These are phyloP conservation scores for Orbilia blumenaviensis DNA, from an alignment of 2,329 filamentous ascomycete species.

Conservation along the genomic window DNA sequence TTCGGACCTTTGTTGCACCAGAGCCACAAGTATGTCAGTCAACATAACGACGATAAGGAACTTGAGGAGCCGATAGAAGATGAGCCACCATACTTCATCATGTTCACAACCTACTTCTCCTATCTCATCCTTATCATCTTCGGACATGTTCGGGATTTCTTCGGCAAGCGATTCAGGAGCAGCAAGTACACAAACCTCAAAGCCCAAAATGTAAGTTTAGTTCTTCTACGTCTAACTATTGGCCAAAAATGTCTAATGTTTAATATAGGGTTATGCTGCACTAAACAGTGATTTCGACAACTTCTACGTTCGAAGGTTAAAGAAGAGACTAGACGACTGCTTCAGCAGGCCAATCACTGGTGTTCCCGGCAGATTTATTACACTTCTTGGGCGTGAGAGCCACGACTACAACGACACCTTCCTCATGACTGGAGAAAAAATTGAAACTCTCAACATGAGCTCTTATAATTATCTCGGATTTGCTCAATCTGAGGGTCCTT, in stretches of 20 bases:
- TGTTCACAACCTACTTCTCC: conserved; percentile 97
- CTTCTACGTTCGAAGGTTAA: conserved; percentile 92
- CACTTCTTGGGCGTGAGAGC: conserved; percentile 86
- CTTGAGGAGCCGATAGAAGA: conserved; percentile 88
- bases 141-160: conserved; percentile 95
- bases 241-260: not conserved
- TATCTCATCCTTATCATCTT: conserved; percentile 96
- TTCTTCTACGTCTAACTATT: not conserved
- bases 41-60: conserved; percentile 77
- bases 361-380: conserved; percentile 93
- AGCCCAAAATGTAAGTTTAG: conserved; percentile 68
- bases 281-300: conserved; percentile 99
- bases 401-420: conserved; percentile 92
- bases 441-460: conserved; percentile 97
- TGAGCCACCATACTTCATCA: conserved; percentile 94
- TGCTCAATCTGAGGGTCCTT: conserved; percentile 95
- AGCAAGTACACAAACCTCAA: conserved; percentile 86
- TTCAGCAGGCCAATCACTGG: conserved; percentile 92
- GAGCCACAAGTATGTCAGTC: conserved; percentile 87
- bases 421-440: conserved; percentile 85
- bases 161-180: conserved; percentile 92
- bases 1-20: conserved; percentile 85
- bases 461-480: conserved; percentile 99
- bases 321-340: conserved; percentile 95
- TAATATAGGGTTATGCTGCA: conserved; percentile 77